Base-by-base conservation (phyloP, 1,284 basidiomycete species). In the Coriolopsis trogii region DNA sequence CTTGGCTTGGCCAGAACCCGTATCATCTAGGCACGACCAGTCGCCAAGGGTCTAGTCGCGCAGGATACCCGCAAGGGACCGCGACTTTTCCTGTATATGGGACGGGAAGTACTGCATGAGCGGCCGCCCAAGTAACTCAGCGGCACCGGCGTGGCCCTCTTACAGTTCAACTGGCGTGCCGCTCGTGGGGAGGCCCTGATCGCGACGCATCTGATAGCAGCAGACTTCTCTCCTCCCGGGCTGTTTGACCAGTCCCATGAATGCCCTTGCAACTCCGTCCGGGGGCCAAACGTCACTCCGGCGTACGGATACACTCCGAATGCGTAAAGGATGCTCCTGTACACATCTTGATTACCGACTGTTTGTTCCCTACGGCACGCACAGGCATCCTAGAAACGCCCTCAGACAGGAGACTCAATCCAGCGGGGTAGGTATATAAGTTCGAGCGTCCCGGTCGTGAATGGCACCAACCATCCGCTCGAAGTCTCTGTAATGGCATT, bases 291-390 rank as follows among this genome's bases (percentile, higher is more conserved):
- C 41, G 41, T 44, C 49, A 43, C 41, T 21, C 30, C 49, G 42
- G 41, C n/a, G 8, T 38, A 33, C 30, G 25, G 41, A 30, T 20
- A 34, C 15, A 25, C 20, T 42, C 48, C 34, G 49, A 38, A 34
- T 50, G 31, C 41, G 43, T 46, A 37, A 46, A 38, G 26, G 41
- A 37, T 44, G 41, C 26, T 26, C 41, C 23, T 33, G 37, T 25
- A 23, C 33, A 36, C 48, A 50, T 43, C 49, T 44, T 44, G 49
- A 50, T 50, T 44, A 50, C 49, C 41, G 41, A 44, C 30, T 15
- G 33, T 39, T 37, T 29, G 38, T 44, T 18, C 29, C 30, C n/a
- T 24, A 29, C 37, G 41, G 41, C 49, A 37, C 37, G 41, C 36
- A 39, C 49, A 39, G 41, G 38, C 21, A 24, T 15, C 28, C 20